Conservation (phyloP, 1,139 yeast species). For the Blastobotrys aristatus region DNA sequence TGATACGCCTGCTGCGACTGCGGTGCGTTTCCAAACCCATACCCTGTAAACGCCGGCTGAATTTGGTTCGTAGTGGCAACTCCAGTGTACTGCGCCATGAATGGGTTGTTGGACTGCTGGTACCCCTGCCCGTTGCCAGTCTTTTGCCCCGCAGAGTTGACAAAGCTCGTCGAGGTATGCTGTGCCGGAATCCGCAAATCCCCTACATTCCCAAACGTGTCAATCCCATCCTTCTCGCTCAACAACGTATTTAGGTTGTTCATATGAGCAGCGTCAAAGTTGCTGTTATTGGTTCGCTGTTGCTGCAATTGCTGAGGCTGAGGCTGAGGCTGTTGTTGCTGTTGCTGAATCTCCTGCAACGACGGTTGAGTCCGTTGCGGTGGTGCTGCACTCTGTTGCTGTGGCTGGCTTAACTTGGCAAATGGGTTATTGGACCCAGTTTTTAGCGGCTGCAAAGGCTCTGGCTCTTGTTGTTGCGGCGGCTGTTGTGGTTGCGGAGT, state of each 20-base stretch:
- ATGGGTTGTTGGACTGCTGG: slow-evolving; percentile 61
- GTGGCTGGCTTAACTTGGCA: slow-evolving; percentile 47
- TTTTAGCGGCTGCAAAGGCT: slow-evolving; percentile 50
- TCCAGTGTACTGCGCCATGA: slow-evolving; percentile 73
- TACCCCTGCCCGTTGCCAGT: slow-evolving; percentile 11
- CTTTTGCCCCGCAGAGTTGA: slow-evolving; percentile 72
- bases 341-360: slow-evolving; percentile 27
- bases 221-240: slow-evolving; percentile 87
- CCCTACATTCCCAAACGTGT: slow-evolving; percentile 94
- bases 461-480: slow-evolving; percentile 38
- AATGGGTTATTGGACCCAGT: slow-evolving; percentile 93
- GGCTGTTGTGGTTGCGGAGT: slow-evolving; percentile 29
- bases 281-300: slow-evolving; percentile 21
- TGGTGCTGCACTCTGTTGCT: slow-evolving; percentile 15
- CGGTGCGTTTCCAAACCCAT: slow-evolving; percentile 79
- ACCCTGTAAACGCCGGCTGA: slow-evolving; percentile 77
- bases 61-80: slow-evolving; percentile 53
- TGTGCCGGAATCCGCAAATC: slow-evolving; percentile 87
- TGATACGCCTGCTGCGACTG: slow-evolving; percentile 34
- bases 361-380: slow-evolving; percentile 19
- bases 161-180: slow-evolving; percentile 75
- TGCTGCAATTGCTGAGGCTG: slow-evolving; percentile 9
- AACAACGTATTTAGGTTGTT: slow-evolving; percentile 69
- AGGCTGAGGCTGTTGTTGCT: no score
- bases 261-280: slow-evolving; percentile 27